Conservation (phyloP, 768 basidiomycete species). For the Suillus paluster region DNA sequence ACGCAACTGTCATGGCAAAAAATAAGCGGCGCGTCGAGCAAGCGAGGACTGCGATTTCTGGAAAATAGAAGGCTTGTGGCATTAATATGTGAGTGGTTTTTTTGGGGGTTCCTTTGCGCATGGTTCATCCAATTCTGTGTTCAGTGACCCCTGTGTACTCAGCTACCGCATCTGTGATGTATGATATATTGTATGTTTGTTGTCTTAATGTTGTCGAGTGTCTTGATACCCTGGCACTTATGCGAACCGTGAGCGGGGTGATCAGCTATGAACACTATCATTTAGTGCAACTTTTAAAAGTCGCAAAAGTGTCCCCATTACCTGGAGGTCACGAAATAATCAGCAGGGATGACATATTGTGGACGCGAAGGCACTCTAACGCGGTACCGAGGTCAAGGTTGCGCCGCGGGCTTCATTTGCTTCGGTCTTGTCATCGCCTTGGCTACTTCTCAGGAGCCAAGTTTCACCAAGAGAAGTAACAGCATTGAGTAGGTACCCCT, state of each 20-base stretch:
- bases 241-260: not conserved
- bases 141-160: not conserved
- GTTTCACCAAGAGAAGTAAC: not conserved
- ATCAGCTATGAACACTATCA: not conserved
- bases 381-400: not conserved
- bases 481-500: too few relatives aligned
- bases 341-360: not conserved
- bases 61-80: not conserved
- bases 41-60: conserved; percentile 7
- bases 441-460: not conserved
- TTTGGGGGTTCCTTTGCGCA: not conserved
- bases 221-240: not conserved
- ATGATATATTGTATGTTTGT: not conserved
- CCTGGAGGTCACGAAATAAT: not conserved
- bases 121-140: not conserved
- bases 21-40: conserved; percentile 29
- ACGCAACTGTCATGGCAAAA: conserved; percentile 21
- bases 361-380: not conserved
- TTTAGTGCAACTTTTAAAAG: too few relatives aligned
- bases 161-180: too few relatives aligned
- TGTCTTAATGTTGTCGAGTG: not conserved
- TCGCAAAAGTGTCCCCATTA: not conserved
- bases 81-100: not conserved
- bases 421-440: not conserved
- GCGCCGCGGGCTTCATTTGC: not conserved